Evolutionary conservation across 108 stramenopile species (phyloP).

Genomic region (Hondaea fermentalgiana): DNA sequence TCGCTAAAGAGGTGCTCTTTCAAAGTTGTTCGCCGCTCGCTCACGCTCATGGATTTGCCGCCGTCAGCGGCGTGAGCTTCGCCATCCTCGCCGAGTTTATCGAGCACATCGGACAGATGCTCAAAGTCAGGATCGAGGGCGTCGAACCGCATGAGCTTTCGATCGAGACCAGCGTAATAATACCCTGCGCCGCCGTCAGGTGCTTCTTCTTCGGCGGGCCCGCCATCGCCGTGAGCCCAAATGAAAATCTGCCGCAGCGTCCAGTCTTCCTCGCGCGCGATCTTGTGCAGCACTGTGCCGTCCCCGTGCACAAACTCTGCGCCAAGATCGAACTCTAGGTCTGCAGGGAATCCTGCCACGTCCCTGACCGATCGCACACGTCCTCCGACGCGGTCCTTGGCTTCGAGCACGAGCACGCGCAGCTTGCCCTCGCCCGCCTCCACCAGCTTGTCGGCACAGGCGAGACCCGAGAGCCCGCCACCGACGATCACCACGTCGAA

Average conservation of each 20-base stretch:
- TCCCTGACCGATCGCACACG: not conserved
- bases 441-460: not conserved
- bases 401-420: slow-evolving; percentile 18
- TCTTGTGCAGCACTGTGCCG: not conserved
- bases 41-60: not conserved
- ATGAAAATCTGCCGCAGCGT: slow-evolving; percentile 19
- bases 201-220: slow-evolving; percentile 20
- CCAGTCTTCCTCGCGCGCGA: not conserved
- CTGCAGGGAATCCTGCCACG: not conserved
- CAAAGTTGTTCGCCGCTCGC: not conserved
- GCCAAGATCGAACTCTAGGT: not conserved
- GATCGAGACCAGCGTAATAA: not conserved
- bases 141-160: slow-evolving; percentile 9
- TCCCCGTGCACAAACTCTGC: slow-evolving; percentile 22
- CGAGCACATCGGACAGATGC: not conserved
- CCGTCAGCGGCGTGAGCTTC: not conserved
- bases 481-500: slow-evolving; percentile 15
- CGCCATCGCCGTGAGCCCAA: slow-evolving; percentile 22
- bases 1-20: not conserved
- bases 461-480: not conserved
- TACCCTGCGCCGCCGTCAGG: slow-evolving; percentile 17
- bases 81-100: not conserved
- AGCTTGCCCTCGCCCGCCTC: not conserved
- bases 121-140: slow-evolving; percentile 2
- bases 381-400: not conserved